A percentile compares a stretch with the other conserved stretches of the same genome.
phyloP scores from a whole-genome alignment of 495 filamentous ascomycete genomes.

The Xylaria intraflava region DNA sequence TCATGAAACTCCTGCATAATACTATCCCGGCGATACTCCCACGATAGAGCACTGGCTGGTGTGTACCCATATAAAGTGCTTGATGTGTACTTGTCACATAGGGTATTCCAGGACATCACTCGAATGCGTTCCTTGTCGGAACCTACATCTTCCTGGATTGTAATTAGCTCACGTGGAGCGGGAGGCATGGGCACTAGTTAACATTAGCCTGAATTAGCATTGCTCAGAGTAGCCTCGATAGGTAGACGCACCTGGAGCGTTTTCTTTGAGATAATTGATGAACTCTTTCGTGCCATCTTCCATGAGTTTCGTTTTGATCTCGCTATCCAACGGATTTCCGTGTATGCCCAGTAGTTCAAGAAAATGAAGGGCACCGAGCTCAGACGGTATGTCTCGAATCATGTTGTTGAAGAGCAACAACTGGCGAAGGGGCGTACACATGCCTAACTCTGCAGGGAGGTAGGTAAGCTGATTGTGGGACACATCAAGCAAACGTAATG shows the following conservation, averaged over 20 bases:
- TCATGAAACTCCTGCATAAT: constrained; percentile 74
- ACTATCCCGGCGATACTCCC: constrained; percentile 75
- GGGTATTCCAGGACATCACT: constrained; percentile 85
- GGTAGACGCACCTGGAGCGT: constrained; percentile 62
- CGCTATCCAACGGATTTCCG: constrained; percentile 75
- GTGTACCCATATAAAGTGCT: constrained; percentile 80
- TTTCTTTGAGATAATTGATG: constrained; percentile 72
- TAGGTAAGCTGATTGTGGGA: constrained; percentile 79
- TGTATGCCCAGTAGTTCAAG: constrained; percentile 87
- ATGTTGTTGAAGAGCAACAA: constrained; percentile 85
- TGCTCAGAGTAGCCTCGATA: not conserved
- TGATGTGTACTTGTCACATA: constrained; percentile 89
- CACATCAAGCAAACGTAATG: constrained; percentile 72
- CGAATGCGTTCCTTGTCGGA: constrained; percentile 53
- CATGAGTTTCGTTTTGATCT: constrained; percentile 67
- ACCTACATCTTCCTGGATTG: constrained; percentile 45
- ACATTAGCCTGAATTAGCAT: constrained; percentile 8
- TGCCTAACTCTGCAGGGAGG: constrained; percentile 87
- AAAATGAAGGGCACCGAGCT: constrained; percentile 79
- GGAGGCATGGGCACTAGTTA: constrained; percentile 63
- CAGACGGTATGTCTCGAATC: constrained; percentile 71
- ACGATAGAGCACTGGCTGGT: constrained; percentile 66
- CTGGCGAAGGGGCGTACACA: constrained; percentile 79
- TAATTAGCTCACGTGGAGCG: constrained; percentile 34
- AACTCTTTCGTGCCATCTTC: constrained; percentile 81